A percentile compares a stretch with the other conserved stretches of the same genome.
phyloP scores from a whole-genome alignment of 176 grass and related monocot genomes.

The Triticum turgidum region DNA sequence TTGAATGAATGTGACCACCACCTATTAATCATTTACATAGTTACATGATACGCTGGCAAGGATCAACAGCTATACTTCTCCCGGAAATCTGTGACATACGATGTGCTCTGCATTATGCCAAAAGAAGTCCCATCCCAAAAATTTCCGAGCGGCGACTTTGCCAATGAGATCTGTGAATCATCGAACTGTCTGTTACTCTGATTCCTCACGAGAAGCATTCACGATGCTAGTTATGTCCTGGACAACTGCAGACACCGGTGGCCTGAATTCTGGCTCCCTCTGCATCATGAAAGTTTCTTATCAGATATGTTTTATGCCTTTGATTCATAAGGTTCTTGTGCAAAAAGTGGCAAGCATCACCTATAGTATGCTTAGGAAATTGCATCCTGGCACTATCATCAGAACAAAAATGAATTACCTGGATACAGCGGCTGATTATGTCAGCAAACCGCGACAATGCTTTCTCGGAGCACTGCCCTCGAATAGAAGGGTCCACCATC shows the following conservation, averaged over 20 bases:
- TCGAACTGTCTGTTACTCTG: slow-evolving; percentile 40
- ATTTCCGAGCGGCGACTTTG: slow-evolving; percentile 13
- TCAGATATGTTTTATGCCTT: background rate
- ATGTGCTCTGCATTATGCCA: background rate
- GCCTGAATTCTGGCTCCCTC: slow-evolving; percentile 78
- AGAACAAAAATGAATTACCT: slow-evolving; percentile 43
- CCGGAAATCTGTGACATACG: background rate
- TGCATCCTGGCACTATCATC: background rate
- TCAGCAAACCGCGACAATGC: slow-evolving; percentile 89
- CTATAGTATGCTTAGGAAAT: background rate
- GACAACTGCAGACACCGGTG: slow-evolving; percentile 79
- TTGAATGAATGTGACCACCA: background rate
- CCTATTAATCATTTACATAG: slow-evolving; percentile 14
- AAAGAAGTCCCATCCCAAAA: slow-evolving; percentile 20
- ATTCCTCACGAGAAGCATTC: slow-evolving; percentile 57
- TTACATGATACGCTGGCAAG: background rate
- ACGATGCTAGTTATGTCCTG: slow-evolving; percentile 74
- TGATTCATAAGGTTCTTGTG: background rate
- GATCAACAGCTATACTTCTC: background rate
- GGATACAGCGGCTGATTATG: slow-evolving; percentile 93
- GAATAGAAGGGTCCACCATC: slow-evolving; percentile 83
- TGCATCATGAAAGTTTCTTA: slow-evolving; percentile 44
- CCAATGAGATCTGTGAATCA: background rate
- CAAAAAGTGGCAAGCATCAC: background rate
- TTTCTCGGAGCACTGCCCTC: slow-evolving; percentile 76